Conservation (phyloP, 1,284 basidiomycete genomes). For the Cryptococcus sp. region DNA sequence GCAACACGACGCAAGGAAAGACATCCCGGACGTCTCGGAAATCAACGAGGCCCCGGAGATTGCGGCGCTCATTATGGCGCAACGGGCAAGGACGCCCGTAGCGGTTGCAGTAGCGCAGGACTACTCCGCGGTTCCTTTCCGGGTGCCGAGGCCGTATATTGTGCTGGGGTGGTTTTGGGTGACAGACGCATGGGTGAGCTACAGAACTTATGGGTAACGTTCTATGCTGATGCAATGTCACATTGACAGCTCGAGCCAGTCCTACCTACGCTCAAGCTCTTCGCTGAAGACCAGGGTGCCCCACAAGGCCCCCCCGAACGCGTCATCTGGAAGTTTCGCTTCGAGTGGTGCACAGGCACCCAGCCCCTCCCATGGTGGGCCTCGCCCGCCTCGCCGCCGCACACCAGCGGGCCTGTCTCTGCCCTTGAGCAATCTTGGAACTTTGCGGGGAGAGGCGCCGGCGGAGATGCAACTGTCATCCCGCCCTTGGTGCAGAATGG, state of each 20-base stretch:
- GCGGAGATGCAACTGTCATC: conserved; percentile 16
- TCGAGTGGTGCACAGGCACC: conserved; percentile 38
- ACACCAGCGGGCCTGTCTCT: neutral
- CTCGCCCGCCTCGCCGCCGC: neutral
- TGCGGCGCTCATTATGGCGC: conserved; percentile 36
- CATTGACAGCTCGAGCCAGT: conserved; percentile 37
- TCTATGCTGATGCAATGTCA: neutral
- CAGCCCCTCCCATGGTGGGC: conserved; percentile 42
- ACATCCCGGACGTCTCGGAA: neutral
- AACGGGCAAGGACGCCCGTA: conserved; percentile 39
- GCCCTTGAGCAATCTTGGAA: conserved; percentile 10
- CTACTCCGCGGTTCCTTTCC: conserved; percentile 36
- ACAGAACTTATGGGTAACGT: neutral
- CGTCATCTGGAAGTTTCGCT: conserved; percentile 43
- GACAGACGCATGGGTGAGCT: conserved; percentile 42
- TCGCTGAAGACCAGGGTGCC: neutral
- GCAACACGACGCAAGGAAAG: too few relatives aligned
- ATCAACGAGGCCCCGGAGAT: conserved; percentile 25
- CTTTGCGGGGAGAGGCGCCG: conserved; percentile 15
- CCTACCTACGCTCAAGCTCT: conserved; percentile 12
- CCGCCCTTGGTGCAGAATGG: neutral
- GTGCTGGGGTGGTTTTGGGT: conserved; percentile 50
- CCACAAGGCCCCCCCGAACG: conserved; percentile 11
- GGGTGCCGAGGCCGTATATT: conserved; percentile 34
- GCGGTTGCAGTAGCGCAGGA: conserved; percentile 40